Evolutionary conservation across 371 early-diverging fungal species (phyloP), one percentile per base, ranked within the genome.

Genomic region (Mortierella sp.): DNA sequence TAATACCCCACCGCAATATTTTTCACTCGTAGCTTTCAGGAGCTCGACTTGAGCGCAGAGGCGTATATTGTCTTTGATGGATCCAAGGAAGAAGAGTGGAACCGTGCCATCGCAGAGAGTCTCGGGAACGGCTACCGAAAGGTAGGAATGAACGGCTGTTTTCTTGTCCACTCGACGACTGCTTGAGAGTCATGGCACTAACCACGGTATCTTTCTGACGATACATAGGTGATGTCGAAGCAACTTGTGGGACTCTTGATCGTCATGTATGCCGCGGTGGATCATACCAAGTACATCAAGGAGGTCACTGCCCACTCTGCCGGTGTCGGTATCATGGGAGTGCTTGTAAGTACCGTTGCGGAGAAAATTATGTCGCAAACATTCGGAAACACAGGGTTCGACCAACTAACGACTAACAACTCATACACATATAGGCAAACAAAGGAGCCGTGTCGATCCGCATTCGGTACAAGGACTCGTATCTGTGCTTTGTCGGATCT

Each of bases 381-480:
- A n/a, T n/a, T n/a, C n/a, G n/a, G n/a, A n/a, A n/a, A n/a, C n/a
- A n/a, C n/a, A n/a, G n/a, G n/a, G n/a, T n/a, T n/a, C n/a, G n/a
- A n/a, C 9, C 48, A 22, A 22, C 2, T 48, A 22, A 6, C n/a
- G 48, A 48, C 6, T n/a, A 48, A 6, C 3, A n/a, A 22, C 48
- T 48, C 19, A 22, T 1, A 14, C 47, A 22, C 19, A 11, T 47
- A 0, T 73, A 95, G 93, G 99, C 97, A 19, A 99, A 99, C 86
- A 99, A 99, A 89, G 99, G 99, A 34, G 97, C 94, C 2, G 93
- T 95, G 5, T 92, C 93, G 6, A 91, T 97, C 29, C 90, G 97
- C 16, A 73, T 97, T 24, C 87, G 91, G 16, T 91, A 93, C 70
- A 87, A 91, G 61, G 97, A 97, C 79, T 92, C 96, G 11, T 95